Evolutionary conservation across 2,329 filamentous ascomycete species (phyloP).

Genomic region (Amauroascus verrucosus): DNA sequence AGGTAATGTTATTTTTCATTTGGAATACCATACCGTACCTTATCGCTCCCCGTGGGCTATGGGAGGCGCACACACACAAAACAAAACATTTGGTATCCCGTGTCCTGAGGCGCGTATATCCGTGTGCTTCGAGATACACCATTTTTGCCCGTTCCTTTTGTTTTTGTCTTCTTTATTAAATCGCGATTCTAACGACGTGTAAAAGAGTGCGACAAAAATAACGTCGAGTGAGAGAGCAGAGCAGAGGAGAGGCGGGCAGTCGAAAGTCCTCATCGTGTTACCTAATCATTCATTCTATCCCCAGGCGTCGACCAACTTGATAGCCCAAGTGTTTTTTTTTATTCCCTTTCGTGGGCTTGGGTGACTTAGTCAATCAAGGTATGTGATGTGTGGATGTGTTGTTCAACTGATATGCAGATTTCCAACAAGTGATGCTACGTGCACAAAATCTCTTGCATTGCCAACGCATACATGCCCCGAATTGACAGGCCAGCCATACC

Average conservation of each 20-base stretch:
- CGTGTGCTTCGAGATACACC: neutral
- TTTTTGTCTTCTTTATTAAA: constrained; percentile 1
- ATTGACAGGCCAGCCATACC: constrained; percentile 4
- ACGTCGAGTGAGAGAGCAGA: neutral
- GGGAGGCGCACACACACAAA: neutral
- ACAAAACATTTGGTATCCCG: constrained; percentile 1
- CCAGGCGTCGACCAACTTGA: neutral
- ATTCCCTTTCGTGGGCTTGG: neutral
- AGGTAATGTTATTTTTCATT: constrained; percentile 5
- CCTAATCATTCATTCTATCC: neutral
- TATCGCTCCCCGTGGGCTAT: neutral
- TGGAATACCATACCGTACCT: neutral
- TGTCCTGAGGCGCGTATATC: constrained; percentile 9
- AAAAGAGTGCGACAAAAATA: constrained; percentile 3
- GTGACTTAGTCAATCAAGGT: constrained; percentile 4
- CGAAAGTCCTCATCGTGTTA: neutral
- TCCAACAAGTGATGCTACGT: constrained; percentile 3
- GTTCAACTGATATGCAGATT: constrained; percentile 12
- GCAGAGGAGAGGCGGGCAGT: neutral
- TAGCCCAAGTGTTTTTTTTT: neutral
- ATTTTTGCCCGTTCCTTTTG: neutral
- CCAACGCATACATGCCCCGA: constrained; percentile 16
- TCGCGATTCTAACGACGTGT: constrained; percentile 1
- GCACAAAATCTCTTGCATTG: constrained; percentile 13
- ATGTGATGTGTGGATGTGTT: constrained; percentile 10